Evolutionary conservation across 768 basidiomycete genomes (phyloP).

Genomic region (Albatrellus ellisii): DNA sequence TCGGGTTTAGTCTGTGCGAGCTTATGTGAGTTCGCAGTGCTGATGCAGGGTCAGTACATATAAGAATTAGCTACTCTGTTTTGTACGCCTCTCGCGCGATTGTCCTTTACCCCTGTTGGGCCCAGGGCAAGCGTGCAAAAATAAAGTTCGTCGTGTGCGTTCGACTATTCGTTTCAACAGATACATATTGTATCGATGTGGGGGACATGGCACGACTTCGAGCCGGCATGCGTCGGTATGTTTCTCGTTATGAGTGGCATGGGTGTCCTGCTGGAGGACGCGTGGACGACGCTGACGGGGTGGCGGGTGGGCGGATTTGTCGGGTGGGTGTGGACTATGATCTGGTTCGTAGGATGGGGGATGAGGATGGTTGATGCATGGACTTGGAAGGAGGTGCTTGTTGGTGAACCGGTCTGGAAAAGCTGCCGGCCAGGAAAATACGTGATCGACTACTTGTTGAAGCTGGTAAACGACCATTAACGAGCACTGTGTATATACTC

Average conservation of each 20-base stretch:
- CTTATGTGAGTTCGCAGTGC: no score
- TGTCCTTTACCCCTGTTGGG: no score
- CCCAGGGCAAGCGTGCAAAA: no score
- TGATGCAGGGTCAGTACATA: no score
- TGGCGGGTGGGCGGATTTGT: conserved; percentile 30
- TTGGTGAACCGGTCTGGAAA: not conserved
- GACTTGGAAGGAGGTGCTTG: conserved; percentile 3
- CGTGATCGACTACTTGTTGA: not conserved
- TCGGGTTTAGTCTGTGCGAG: no score
- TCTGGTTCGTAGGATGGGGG: conserved; percentile 35
- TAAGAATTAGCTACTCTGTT: no score
- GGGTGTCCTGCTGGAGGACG: conserved; percentile 35
- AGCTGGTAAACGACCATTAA: no score
- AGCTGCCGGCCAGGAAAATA: conserved; percentile 1
- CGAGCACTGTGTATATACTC: no score
- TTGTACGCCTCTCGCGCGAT: no score
- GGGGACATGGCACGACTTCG: conserved; percentile 41
- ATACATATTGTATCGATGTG: conserved; percentile 46
- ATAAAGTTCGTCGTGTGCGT: no score
- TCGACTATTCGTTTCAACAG: no score
- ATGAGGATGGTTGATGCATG: conserved; percentile 2
- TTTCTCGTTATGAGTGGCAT: conserved; percentile 49
- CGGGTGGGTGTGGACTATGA: conserved; percentile 39
- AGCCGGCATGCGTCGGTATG: conserved; percentile 28
- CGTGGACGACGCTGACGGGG: conserved; percentile 34